phyloP scores from a whole-genome alignment of 2,329 filamentous ascomycete genomes.

The Gaeumannomyces sp. region DNA sequence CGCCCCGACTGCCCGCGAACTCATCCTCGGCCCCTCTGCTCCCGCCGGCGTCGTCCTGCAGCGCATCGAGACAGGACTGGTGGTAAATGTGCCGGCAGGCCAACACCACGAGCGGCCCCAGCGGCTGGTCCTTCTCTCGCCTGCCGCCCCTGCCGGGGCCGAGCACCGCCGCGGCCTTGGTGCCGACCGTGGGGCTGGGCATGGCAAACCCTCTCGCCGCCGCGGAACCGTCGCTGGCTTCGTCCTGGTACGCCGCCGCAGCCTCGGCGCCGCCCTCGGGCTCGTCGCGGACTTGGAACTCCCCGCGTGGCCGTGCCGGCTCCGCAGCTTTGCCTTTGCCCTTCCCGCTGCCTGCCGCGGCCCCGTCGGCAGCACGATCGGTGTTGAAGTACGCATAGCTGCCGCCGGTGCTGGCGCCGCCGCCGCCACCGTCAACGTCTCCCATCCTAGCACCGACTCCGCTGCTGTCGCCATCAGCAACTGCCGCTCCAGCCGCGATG shows the following conservation, averaged over 20 bases:
- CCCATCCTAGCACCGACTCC: conserved; percentile 25
- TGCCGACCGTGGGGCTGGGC: conserved; percentile 2
- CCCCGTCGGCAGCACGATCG: background rate
- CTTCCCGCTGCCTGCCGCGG: conserved; percentile 24
- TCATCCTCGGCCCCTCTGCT: background rate
- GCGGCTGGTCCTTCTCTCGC: conserved; percentile 36
- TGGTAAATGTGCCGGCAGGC: conserved; percentile 69
- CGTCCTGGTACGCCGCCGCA: conserved; percentile 30
- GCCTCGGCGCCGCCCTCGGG: conserved; percentile 21
- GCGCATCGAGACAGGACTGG: conserved; percentile 59
- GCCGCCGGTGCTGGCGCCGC: conserved; percentile 14
- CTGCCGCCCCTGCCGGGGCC: conserved; percentile 24
- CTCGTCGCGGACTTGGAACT: conserved; percentile 7
- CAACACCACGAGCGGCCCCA: conserved; percentile 60
- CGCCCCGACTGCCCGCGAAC: background rate
- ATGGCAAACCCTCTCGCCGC: conserved; percentile 11
- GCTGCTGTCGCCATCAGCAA: conserved; percentile 25
- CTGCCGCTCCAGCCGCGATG: conserved; percentile 19
- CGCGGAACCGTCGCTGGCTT: conserved; percentile 28
- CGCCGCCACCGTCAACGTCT: conserved; percentile 14
- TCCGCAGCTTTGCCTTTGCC: conserved; percentile 17
- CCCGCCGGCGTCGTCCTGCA: conserved; percentile 33
- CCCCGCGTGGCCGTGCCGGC: conserved; percentile 26
- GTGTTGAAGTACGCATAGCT: conserved; percentile 4
- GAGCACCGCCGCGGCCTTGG: conserved; percentile 9